Conservation (phyloP, 331 rosid genomes). For the Pyracantha coccinea region DNA sequence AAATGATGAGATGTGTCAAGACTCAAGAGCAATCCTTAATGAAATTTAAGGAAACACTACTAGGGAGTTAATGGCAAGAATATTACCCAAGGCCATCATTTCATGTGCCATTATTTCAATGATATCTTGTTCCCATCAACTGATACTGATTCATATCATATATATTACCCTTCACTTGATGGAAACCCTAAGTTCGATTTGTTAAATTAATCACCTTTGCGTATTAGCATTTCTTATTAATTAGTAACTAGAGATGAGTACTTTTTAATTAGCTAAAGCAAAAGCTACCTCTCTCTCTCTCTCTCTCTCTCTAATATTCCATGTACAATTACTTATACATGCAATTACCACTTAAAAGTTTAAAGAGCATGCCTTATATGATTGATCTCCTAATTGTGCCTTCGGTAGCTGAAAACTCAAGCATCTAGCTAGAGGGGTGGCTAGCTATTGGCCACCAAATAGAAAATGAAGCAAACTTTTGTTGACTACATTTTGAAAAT, state of each 20-base stretch:
- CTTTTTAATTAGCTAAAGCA: too few species aligned
- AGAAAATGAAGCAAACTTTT: neutral
- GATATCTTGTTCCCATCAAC: conserved; percentile 1
- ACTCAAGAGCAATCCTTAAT: too few species aligned
- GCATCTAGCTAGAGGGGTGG: neutral
- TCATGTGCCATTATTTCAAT: too few species aligned
- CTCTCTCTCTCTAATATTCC: neutral
- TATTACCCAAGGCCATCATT: too few species aligned
- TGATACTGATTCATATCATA: neutral
- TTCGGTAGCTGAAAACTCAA: neutral
- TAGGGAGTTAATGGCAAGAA: too few species aligned
- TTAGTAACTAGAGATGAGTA: too few species aligned
- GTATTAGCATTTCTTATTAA: too few species aligned
- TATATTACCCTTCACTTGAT: conserved; percentile 20
- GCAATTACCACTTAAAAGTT: neutral
- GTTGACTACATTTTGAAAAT: neutral
- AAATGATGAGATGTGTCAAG: too few species aligned
- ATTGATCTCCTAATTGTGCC: neutral
- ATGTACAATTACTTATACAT: neutral
- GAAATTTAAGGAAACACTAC: too few species aligned
- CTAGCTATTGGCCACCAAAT: neutral
- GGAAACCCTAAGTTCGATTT: conserved; percentile 20
- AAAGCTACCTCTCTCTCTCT: neutral
- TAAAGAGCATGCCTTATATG: neutral
- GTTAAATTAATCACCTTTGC: neutral